Percentiles rank a stretch among this genome's conserved stretches.
Evolutionary conservation across 768 basidiomycete species (phyloP).

Genomic region (Dioszegia aurantiaca): DNA sequence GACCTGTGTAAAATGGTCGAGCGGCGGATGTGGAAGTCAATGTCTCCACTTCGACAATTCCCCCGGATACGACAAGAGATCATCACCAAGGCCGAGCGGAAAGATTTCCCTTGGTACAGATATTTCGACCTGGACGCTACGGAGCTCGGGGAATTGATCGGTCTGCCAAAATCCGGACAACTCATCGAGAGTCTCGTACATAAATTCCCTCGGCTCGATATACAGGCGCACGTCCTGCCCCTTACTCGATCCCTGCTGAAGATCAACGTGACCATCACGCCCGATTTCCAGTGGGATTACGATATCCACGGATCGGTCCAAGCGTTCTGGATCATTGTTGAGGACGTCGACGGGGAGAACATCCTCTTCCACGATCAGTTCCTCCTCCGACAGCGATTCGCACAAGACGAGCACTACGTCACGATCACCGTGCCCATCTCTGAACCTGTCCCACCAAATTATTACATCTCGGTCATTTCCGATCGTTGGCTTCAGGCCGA

Average conservation of each 20-base stretch:
- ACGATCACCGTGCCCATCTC: slow-evolving; percentile 94
- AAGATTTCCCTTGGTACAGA: slow-evolving; percentile 98
- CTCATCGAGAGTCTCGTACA: slow-evolving; percentile 91
- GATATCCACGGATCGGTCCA: slow-evolving; percentile 85
- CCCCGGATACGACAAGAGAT: slow-evolving; percentile 66
- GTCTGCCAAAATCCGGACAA: slow-evolving; percentile 86
- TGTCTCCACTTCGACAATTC: slow-evolving; percentile 96
- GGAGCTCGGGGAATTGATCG: slow-evolving; percentile 92
- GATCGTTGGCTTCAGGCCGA: slow-evolving; percentile 96
- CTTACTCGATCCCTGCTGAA: slow-evolving; percentile 89
- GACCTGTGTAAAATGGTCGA: slow-evolving; percentile 95
- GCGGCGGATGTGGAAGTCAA: slow-evolving; percentile 81
- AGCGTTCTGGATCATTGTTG: slow-evolving; percentile 88
- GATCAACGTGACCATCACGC: slow-evolving; percentile 87
- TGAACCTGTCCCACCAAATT: slow-evolving; percentile 96
- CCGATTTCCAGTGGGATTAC: slow-evolving; percentile 99
- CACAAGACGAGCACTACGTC: slow-evolving; percentile 88
- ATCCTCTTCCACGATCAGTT: slow-evolving; percentile 94
- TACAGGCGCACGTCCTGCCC: slow-evolving; percentile 94
- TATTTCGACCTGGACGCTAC: slow-evolving; percentile 84
- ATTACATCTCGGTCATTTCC: slow-evolving; percentile 91
- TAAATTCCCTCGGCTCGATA: slow-evolving; percentile 90
- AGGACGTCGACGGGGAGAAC: slow-evolving; percentile 95
- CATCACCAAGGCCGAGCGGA: slow-evolving; percentile 82
- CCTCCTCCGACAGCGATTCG: slow-evolving; percentile 84